phyloP scores from a whole-genome alignment of 2,329 filamentous ascomycete genomes.

The Fusarium coicis region DNA sequence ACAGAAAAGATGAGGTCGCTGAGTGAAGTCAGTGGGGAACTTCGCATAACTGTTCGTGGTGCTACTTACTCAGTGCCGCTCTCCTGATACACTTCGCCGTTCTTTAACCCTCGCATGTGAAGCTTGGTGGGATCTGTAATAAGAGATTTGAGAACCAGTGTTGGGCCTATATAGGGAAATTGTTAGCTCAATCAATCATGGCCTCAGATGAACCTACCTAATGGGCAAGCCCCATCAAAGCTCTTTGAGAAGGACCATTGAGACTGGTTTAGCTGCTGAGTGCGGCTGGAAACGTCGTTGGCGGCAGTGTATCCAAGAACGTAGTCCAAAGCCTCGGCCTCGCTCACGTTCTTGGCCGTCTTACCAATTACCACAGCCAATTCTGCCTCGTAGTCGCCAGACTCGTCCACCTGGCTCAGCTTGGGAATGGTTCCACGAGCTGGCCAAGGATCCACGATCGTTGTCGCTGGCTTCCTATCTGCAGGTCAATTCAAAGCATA shows the following conservation, averaged over 20 bases:
- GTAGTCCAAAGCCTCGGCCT: constrained; percentile 66
- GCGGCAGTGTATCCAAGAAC: constrained; percentile 71
- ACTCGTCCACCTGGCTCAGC: constrained; percentile 58
- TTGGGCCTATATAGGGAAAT: constrained; percentile 62
- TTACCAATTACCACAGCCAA: constrained; percentile 66
- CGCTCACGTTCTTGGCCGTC: constrained; percentile 63
- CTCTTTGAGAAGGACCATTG: constrained; percentile 63
- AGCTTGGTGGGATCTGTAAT: constrained; percentile 68
- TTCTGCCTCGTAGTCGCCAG: constrained; percentile 69
- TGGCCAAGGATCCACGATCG: constrained; percentile 65
- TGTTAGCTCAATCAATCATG: background rate
- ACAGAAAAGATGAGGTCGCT: constrained; percentile 72
- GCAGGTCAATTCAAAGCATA: background rate
- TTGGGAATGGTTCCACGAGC: constrained; percentile 64
- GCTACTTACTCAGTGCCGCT: constrained; percentile 46
- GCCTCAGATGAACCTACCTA: constrained; percentile 41
- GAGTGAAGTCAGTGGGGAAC: background rate
- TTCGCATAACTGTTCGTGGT: too few species aligned
- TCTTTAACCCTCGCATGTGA: constrained; percentile 65
- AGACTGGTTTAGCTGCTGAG: constrained; percentile 42
- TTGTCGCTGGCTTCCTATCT: constrained; percentile 61
- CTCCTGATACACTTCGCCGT: constrained; percentile 54
- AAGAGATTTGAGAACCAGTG: constrained; percentile 68
- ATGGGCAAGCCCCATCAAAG: constrained; percentile 66
- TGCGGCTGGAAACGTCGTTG: constrained; percentile 68